Base-by-base conservation (phyloP, 768 basidiomycete species). In the Russula virescens region DNA sequence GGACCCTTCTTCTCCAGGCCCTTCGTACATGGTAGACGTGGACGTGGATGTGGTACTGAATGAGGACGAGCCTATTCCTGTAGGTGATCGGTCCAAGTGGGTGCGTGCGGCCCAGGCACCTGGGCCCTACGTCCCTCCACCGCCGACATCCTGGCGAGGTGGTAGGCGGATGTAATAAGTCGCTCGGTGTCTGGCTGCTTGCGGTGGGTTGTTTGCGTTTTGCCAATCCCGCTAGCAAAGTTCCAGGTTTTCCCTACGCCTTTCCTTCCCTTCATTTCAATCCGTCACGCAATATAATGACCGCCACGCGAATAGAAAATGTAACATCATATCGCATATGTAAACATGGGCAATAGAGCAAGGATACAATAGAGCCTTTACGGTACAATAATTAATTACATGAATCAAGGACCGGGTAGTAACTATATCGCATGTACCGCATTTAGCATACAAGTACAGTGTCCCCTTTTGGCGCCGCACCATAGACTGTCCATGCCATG, bases 61-160 rank as follows among this genome's bases (percentile, higher is more conserved):
- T 67, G 75, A 80, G 48, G 81, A 88, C 71, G 68, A 78, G 65
- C 85, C 85, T 3, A 81, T 87, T 54, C 81, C 83, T 10, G 75
- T 78, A 58, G 80, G 82, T 23, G 73, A 73, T 47, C 70, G 75
- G 46, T 82, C 81, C 4, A 72, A 83, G 66, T 72, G 71, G 71
- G 65, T 72, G 45, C 66, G 56, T 23, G 72, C 72, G 35, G 47
- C 26, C 47, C 58, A 60, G 57, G 43, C 55, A 18, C 45, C 58
- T 31, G 40, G 51, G 46, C 38, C 52, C 18, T 60, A 55, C 23
- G 18, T 6, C 14, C 55, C 42, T 6, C 54, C 18, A 4, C 55
- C 42, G 13, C 40, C 18, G 5, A 47, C 31, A 1, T 26, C n/a
- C 8, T 19, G n/a, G 26, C 58, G 28, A 34, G 50, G 28, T 9